phyloP scores from a whole-genome alignment of 352 stramenopile species.

The Globisporangium lucens region DNA sequence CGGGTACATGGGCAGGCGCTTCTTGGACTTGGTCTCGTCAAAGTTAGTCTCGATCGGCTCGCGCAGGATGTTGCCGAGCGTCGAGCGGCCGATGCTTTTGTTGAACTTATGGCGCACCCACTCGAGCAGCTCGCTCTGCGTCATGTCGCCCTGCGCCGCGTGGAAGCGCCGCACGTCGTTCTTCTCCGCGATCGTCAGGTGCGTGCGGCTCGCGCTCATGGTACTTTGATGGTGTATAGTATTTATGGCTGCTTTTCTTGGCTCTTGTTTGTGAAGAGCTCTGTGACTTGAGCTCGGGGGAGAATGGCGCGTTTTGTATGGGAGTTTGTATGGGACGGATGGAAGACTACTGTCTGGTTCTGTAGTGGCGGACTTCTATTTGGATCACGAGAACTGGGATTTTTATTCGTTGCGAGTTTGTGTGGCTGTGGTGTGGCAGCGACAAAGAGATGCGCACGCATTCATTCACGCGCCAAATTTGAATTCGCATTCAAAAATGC shows the following conservation, averaged over 20 bases:
- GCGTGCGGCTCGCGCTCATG: constrained; percentile 12
- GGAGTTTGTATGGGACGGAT: no score
- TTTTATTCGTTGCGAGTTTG: no score
- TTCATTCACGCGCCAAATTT: no score
- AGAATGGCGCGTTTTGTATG: not conserved
- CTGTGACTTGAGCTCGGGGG: not conserved
- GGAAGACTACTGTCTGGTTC: no score
- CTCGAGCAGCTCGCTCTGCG: constrained; percentile 11
- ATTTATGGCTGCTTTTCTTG: not conserved
- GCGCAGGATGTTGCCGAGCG: constrained; percentile 16
- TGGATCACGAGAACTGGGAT: no score
- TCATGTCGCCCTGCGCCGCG: constrained; percentile 2
- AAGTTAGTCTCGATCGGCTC: constrained; percentile 12
- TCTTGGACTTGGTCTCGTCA: constrained; percentile 8
- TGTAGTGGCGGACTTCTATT: no score
- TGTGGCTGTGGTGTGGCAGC: no score
- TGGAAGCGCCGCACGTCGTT: constrained; percentile 13
- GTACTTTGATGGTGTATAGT: not conserved
- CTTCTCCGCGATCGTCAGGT: constrained; percentile 16
- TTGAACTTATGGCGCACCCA: constrained; percentile 11
- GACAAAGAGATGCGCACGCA: no score
- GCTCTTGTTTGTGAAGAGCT: not conserved
- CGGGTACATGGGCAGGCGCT: not conserved
- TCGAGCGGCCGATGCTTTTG: constrained; percentile 15
- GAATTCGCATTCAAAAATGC: no score